Base-by-base conservation (phyloP, 169 alveolate species). In the Eimeria zaria region DNA sequence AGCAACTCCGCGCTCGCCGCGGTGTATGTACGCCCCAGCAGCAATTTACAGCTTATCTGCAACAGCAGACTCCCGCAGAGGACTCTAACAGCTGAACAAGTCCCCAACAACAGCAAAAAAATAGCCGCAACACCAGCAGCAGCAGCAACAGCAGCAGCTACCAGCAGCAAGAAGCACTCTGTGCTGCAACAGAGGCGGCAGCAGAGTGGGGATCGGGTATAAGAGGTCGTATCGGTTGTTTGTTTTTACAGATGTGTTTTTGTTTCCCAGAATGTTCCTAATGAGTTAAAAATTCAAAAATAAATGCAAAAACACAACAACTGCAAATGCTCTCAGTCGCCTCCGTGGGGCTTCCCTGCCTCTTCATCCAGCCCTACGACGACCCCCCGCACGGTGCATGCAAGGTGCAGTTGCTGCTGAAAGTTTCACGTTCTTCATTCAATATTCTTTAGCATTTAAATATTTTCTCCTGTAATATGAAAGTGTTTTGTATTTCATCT, bases 281-380 rank as follows among this genome's bases (percentile, higher is more conserved):
- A n/a, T n/a, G 55, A 36, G 24, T 39, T 73, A 73, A 73, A 73
- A 39, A 73, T 1, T 16, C 84, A 41, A 14, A 36, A 73, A 41
- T 73, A 18, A 36, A 16, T 11, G 27, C 58, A 39, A 27, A 73
- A 73, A 39, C 55, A 73, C 51, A 44, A 18, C 55, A 36, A 73
- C 18, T 30, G 0, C 20, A 16, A 30, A 39, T 36, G 58, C 84
- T 16, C 30, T 36, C 84, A 41, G 41, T 12, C n/a, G 55, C 55
- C 84, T 12, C n/a, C 33, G 84, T 73, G 84, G 84, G 84, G 84
- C 84, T 73, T 73, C 84, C 84, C 84, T 73, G 84, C 84, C 58
- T 39, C 84, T 64, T 39, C 84, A 14, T 39, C 58, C 84, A 73
- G 53, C 84, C 84, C 84, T 36, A 39, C n/a, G 36, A 73, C 84